Percentiles rank a stretch among this genome's conserved stretches.
Evolutionary conservation across 306 rosid species (phyloP).

Genomic region (Gleditsia sinensis): DNA sequence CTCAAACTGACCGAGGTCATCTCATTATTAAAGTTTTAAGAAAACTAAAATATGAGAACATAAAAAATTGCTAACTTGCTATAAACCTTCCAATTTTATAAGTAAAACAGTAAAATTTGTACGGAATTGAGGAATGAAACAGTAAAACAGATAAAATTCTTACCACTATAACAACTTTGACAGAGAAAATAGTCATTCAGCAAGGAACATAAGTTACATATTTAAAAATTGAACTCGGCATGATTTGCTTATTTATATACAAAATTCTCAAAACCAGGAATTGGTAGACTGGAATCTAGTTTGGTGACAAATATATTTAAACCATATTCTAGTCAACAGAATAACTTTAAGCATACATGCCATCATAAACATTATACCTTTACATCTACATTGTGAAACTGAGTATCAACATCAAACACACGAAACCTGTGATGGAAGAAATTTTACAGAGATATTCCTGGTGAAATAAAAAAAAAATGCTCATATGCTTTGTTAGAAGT

Average conservation of each 20-base stretch:
- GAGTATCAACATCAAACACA: conserved; percentile 85
- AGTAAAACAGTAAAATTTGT: background rate
- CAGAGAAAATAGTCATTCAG: conserved; percentile 3
- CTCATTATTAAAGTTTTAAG: background rate
- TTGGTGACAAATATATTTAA: conserved; percentile 14
- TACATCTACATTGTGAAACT: conserved; percentile 73
- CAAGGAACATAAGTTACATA: background rate
- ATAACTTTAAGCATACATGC: conserved; percentile 16
- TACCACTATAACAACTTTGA: background rate
- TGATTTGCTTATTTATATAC: conserved; percentile 14
- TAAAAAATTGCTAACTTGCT: background rate
- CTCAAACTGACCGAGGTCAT: background rate
- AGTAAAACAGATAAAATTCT: background rate
- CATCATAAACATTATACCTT: conserved; percentile 60
- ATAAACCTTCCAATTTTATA: background rate
- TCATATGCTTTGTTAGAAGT: conserved; percentile 30
- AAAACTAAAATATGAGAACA: background rate
- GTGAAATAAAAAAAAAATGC: conserved; percentile 43
- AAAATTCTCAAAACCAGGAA: conserved; percentile 16
- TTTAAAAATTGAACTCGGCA: background rate
- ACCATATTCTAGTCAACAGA: conserved; percentile 12
- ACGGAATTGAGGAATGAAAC: background rate
- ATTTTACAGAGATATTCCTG: conserved; percentile 35
- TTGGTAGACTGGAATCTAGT: conserved; percentile 17
- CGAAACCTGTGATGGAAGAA: conserved; percentile 70